phyloP scores from a whole-genome alignment of 148 eudicot species.

The Arbutus unedo region DNA sequence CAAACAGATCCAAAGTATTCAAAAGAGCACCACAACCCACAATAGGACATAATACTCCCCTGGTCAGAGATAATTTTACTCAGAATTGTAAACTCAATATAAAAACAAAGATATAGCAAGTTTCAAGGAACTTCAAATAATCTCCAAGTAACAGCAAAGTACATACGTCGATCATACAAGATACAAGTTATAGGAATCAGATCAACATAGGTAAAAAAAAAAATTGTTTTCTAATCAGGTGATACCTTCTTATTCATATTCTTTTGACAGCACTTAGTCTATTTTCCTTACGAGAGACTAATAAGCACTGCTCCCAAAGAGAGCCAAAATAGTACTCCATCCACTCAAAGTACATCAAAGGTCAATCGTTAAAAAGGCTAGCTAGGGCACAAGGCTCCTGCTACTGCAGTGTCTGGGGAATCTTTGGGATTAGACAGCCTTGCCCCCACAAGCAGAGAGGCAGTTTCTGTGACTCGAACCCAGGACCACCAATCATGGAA shows the following conservation, averaged over 20 bases:
- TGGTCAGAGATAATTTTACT: slow-evolving; percentile 22
- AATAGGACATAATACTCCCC: slow-evolving; percentile 74
- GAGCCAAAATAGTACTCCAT: neutral
- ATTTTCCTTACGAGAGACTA: neutral
- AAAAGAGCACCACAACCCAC: slow-evolving; percentile 78
- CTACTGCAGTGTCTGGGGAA: too few species aligned
- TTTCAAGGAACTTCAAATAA: neutral
- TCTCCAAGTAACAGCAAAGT: too few species aligned
- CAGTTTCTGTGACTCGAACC: too few species aligned
- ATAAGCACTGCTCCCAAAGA: neutral
- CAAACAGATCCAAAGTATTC: slow-evolving; percentile 67
- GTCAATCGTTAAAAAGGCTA: too few species aligned
- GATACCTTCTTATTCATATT: neutral
- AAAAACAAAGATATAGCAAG: neutral
- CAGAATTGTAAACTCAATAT: neutral
- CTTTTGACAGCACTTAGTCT: neutral
- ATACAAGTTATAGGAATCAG: neutral
- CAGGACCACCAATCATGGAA: neutral
- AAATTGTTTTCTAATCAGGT: neutral
- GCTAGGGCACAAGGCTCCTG: too few species aligned
- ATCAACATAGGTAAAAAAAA: neutral
- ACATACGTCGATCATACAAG: neutral
- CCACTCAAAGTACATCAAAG: neutral
- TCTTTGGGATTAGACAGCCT: too few species aligned
- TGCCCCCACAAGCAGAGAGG: too few species aligned